Evolutionary conservation across 2,329 filamentous ascomycete species (phyloP), one percentile per base, ranked within the genome.

Genomic region (Aspergillus brunneoviolaceus): DNA sequence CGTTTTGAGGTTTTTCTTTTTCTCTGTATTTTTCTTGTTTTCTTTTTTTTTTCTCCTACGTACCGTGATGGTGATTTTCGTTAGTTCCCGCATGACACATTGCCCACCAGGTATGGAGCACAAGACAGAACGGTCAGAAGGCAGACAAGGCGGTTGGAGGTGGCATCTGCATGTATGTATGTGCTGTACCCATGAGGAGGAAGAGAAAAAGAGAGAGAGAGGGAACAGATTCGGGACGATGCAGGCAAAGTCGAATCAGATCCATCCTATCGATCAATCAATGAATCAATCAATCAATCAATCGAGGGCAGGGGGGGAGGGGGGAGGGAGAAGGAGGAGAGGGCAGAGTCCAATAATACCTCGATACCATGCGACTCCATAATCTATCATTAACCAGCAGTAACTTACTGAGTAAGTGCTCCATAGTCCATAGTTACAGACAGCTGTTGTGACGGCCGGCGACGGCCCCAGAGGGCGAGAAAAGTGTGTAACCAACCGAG

Each of bases 401-500:
- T 58, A 29, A 52, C 60, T 35, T 35, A 35, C 33, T 35, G 11
- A 14, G 11, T 12, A 16, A 62, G 53, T 29, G 9, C 27, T 29
- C 27, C 27, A 29, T 29, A 23, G 23, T 4, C 23, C 23, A 23
- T 23, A 21, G 21, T 21, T 21, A 21, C 21, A 21, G 21, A 29
- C 52, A 50, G 51, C 59, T 60, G 55, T 55, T 63, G 56, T 58
- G 61, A 65, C 63, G 59, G 63, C 59, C 54, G 57, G 61, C 51
- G 49, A 57, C 62, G 60, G 60, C 56, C 57, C 59, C 51, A 47
- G 51, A 57, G 53, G 57, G 63, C 6, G 16, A 16, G 16, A 10
- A 45, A 45, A 45, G 39, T 45, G 39, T 65, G 64, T 66, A 63
- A 66, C 64, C 55, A 52, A 61, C 53, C 53, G 58, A 59, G 27